Evolutionary conservation across 1,284 basidiomycete genomes (phyloP).

Genomic region (Boletellus deceptivus): DNA sequence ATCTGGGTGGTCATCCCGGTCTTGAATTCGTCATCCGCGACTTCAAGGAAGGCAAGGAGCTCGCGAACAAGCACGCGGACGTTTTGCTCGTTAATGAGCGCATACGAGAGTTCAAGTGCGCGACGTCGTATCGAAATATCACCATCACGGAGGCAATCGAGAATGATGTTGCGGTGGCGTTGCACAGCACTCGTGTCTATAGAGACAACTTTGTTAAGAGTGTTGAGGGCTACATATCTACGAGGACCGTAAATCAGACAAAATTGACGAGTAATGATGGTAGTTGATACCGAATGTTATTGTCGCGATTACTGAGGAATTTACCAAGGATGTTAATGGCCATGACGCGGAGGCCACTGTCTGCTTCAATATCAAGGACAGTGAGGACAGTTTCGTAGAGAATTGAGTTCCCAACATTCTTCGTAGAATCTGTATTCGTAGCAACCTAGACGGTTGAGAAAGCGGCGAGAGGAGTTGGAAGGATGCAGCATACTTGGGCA

Average conservation of each 20-base stretch:
- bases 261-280: neutral
- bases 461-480: neutral
- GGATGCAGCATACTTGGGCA: constrained; percentile 65
- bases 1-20: constrained; percentile 97
- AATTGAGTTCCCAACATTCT: constrained; percentile 98
- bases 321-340: constrained; percentile 99
- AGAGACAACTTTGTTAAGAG: constrained; percentile 96
- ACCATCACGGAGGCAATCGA: constrained; percentile 97
- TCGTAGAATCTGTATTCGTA: constrained; percentile 96
- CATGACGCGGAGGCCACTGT: constrained; percentile 95
- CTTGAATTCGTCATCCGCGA: constrained; percentile 99
- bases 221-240: constrained; percentile 98
- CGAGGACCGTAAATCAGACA: neutral
- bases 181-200: constrained; percentile 99
- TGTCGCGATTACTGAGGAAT: constrained; percentile 96
- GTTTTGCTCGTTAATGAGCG: constrained; percentile 95
- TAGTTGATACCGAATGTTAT: constrained; percentile 84
- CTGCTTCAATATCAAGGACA: constrained; percentile 98
- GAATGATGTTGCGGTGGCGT: constrained; percentile 95
- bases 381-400: constrained; percentile 97
- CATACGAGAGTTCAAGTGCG: constrained; percentile 96
- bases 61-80: constrained; percentile 92
- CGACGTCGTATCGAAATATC: constrained; percentile 98
- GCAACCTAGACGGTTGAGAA: constrained; percentile 66
- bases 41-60: constrained; percentile 93